Evolutionary conservation across 1,139 yeast genomes (phyloP), one percentile per base, ranked within the genome.

Genomic region (Suhomyces guaymorum): DNA sequence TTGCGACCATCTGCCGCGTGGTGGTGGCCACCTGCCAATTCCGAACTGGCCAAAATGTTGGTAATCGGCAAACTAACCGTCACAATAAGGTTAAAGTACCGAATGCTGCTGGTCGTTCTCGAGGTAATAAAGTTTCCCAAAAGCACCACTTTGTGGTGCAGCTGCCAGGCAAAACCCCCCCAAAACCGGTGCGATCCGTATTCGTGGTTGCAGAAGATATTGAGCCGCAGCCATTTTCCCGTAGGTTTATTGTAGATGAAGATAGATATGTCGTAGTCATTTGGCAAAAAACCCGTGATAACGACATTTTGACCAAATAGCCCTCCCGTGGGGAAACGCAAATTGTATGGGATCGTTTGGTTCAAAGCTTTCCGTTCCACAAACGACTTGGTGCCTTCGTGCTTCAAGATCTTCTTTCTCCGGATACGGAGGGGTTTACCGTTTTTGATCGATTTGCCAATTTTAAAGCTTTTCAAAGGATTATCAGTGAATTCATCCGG

Each of bases 161-260:
- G 80, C 28, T 73, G 73, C 92, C 92, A 83, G 0, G 79, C 78
- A 57, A 74, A 80, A 0, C 85, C 79, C 41, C 78, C 80, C 77
- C 85, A 77, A 37, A 81, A 70, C 33, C 83, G 60, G 49, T 82
- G 85, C 7, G 74, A 68, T 13, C 76, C 75, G 29, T 70, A 63
- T 32, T 72, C 77, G 46, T 76, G 81, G 36, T 72, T 67, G 52
- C 87, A 80, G 37, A 67, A 68, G 2, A 74, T 62, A 44, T 77
- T 80, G 16, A 83, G 54, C 35, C 81, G 62, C 1, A 82, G 75
- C 89, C 90, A 82, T 47, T 73, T 75, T 1, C 76, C 77, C 0
- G 86, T 73, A 0, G 82, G 77, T 11, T 69, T 68, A 55, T 82
- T 80, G 61, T 70, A 81, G 3, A 82, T 62, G 52, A 69, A 82